phyloP scores from a whole-genome alignment of 768 basidiomycete species.

The Lentinus tigrinus region DNA sequence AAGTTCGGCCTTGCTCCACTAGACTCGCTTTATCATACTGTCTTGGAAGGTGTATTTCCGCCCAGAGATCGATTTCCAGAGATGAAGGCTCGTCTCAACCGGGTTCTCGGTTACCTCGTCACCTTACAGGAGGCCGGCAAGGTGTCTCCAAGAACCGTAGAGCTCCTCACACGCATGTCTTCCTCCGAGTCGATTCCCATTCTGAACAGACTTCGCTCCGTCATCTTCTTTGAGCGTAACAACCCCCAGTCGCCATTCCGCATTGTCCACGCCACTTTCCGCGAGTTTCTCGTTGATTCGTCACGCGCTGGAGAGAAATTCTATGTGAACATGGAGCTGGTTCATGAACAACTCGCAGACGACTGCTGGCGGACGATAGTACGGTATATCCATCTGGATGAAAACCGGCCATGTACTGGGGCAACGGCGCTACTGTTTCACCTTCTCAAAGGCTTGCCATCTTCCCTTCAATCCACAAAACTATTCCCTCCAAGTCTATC shows the following conservation, averaged over 20 bases:
- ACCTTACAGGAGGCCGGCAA: background rate
- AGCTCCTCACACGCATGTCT: background rate
- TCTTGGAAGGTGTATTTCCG: background rate
- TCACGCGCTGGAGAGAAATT: background rate
- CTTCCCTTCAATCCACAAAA: too few species aligned
- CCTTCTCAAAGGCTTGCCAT: too few species aligned
- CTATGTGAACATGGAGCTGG: background rate
- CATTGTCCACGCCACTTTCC: slow-evolving; percentile 2
- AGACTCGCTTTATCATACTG: slow-evolving; percentile 1
- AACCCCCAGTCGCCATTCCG: background rate
- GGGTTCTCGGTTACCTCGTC: background rate
- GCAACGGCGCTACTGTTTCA: too few species aligned
- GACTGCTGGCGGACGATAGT: background rate
- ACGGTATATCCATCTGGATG: background rate
- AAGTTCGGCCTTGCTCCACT: background rate
- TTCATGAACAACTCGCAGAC: background rate
- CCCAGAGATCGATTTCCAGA: background rate
- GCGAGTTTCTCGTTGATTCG: slow-evolving; percentile 1
- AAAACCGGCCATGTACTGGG: too few species aligned
- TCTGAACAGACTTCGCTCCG: background rate
- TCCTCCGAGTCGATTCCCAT: background rate
- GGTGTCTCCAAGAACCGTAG: background rate
- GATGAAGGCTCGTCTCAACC: background rate
- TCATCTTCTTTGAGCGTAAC: background rate
- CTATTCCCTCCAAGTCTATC: too few species aligned